Percentiles rank a stretch among this genome's conserved stretches.
Conservation (phyloP, 371 early-diverging fungal genomes). For the Zopfochytrium polystomum region DNA sequence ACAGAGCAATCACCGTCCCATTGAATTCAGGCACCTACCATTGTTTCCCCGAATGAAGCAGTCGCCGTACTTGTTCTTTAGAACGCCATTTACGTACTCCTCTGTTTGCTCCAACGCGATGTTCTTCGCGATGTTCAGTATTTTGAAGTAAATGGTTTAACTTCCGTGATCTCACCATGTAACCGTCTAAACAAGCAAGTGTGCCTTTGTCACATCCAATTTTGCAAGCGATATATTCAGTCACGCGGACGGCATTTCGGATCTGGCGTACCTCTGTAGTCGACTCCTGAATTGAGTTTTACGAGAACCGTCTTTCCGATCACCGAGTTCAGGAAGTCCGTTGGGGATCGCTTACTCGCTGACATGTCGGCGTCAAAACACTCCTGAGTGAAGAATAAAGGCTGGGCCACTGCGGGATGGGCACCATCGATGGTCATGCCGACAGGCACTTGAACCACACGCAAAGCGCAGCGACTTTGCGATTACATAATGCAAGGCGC, state of each 20-base stretch:
- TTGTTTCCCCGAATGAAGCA: conserved; percentile 97
- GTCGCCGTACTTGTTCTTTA: conserved; percentile 91
- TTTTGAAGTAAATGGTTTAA: background rate
- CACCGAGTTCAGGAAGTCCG: conserved; percentile 78
- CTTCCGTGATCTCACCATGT: conserved; percentile 57
- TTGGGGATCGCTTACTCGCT: conserved; percentile 50
- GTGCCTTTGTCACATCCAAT: conserved; percentile 55
- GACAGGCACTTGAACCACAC: too few relatives aligned
- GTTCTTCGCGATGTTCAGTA: conserved; percentile 64
- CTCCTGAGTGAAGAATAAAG: too few relatives aligned
- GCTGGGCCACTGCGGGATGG: too few relatives aligned
- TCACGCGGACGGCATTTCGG: too few relatives aligned
- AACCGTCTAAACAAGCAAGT: conserved; percentile 96
- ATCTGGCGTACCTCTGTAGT: conserved; percentile 77
- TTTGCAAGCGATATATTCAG: background rate
- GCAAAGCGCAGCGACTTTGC: too few relatives aligned
- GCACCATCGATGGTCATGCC: too few relatives aligned
- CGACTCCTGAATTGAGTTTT: conserved; percentile 90
- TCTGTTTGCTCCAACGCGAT: conserved; percentile 95
- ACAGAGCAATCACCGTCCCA: too few relatives aligned
- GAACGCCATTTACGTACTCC: conserved; percentile 88
- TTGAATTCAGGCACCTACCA: conserved; percentile 63
- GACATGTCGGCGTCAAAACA: too few relatives aligned
- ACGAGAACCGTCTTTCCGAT: conserved; percentile 75
- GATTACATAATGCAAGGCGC: too few relatives aligned